Percentiles rank a stretch among this genome's conserved stretches.
phyloP scores from a whole-genome alignment of 352 stramenopile species.

The Phytopythium ostracodes region DNA sequence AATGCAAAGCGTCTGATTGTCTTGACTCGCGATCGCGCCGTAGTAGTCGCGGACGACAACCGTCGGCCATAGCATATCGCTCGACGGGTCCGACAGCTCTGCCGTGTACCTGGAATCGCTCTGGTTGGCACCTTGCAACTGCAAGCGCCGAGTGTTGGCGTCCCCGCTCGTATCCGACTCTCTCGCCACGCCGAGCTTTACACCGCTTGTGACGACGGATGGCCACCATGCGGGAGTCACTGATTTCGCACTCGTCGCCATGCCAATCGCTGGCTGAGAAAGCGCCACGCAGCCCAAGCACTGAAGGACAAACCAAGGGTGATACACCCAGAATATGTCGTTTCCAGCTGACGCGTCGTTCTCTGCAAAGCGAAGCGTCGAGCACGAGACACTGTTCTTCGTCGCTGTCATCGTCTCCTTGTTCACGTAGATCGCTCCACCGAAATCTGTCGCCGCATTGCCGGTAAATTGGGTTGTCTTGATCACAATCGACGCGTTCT shows the following conservation, averaged over 20 bases:
- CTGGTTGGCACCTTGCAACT: background rate
- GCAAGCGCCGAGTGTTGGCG: background rate
- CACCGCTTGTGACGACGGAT: slow-evolving; percentile 48
- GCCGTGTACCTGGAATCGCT: background rate
- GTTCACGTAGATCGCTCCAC: slow-evolving; percentile 50
- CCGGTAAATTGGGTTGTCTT: slow-evolving; percentile 19
- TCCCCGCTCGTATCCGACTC: background rate
- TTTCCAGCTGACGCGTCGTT: slow-evolving; percentile 36
- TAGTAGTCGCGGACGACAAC: slow-evolving; percentile 63
- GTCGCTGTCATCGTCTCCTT: slow-evolving; percentile 12
- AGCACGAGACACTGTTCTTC: slow-evolving; percentile 11
- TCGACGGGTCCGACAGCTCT: slow-evolving; percentile 14
- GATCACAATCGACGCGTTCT: slow-evolving; percentile 30
- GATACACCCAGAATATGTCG: slow-evolving; percentile 66
- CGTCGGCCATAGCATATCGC: slow-evolving; percentile 46
- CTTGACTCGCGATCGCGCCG: slow-evolving; percentile 36
- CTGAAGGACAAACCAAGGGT: slow-evolving; percentile 31
- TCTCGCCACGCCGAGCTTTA: slow-evolving; percentile 30
- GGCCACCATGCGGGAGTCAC: slow-evolving; percentile 60
- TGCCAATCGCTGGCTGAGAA: background rate
- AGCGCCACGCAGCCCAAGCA: slow-evolving; percentile 24
- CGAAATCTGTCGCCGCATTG: slow-evolving; percentile 48
- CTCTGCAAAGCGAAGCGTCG: slow-evolving; percentile 14
- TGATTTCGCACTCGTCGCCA: slow-evolving; percentile 36
- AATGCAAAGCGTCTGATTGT: slow-evolving; percentile 35